A percentile compares a stretch with the other conserved stretches of the same genome.
Evolutionary conservation across 306 rosid genomes (phyloP).

Genomic region (Fragaria vesca): DNA sequence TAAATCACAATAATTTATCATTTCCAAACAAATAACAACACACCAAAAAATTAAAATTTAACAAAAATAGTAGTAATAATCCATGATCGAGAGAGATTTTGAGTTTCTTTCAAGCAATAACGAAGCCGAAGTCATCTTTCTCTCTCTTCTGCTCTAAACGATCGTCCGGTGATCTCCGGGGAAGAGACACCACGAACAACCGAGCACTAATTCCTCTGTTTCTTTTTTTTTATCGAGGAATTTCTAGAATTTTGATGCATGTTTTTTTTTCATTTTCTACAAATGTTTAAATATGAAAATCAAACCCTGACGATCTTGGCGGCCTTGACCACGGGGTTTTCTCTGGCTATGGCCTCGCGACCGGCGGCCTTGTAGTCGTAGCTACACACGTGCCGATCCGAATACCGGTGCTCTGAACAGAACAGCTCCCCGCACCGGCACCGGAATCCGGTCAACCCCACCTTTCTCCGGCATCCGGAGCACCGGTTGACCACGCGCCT

Average conservation of each 20-base stretch:
- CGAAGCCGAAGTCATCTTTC: too few species aligned
- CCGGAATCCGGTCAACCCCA: conserved; percentile 85
- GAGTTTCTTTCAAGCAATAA: conserved; percentile 12
- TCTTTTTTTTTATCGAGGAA: not conserved
- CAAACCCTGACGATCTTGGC: conserved; percentile 86
- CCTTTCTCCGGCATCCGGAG: conserved; percentile 75
- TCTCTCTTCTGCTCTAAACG: too few species aligned
- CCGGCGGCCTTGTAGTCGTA: conserved; percentile 90
- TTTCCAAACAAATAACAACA: conserved; percentile 32
- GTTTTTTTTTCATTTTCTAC: conserved; percentile 16
- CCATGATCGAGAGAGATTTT: conserved; percentile 39
- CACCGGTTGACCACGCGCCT: conserved; percentile 75
- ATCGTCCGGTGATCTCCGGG: too few species aligned
- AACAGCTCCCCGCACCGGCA: conserved; percentile 96
- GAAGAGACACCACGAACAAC: too few species aligned
- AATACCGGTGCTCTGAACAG: conserved; percentile 83
- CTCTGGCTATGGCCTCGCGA: conserved; percentile 84
- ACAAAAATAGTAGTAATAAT: conserved; percentile 39
- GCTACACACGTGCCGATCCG: conserved; percentile 94
- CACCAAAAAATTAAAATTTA: not conserved
- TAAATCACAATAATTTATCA: conserved; percentile 47
- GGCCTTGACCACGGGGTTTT: conserved; percentile 85
- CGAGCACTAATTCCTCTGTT: too few species aligned
- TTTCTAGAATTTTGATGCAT: not conserved
- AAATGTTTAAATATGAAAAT: conserved; percentile 2